phyloP scores from a whole-genome alignment of 2,329 filamentous ascomycete species.

The Monosporascus sp. region DNA sequence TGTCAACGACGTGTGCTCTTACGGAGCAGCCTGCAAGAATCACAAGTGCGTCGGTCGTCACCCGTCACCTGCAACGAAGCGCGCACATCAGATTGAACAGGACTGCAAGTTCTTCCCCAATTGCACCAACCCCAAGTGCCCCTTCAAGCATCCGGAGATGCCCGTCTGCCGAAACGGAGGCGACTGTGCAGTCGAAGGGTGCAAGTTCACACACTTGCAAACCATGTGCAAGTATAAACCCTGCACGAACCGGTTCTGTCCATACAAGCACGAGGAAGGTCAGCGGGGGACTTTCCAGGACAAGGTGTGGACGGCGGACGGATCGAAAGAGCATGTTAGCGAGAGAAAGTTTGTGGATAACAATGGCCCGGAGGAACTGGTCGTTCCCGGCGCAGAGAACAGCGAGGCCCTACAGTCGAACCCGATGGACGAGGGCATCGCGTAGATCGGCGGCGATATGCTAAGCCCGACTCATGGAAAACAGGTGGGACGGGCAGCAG shows the following conservation, averaged over 20 bases:
- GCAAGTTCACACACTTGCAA: conserved; percentile 85
- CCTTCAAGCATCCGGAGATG: conserved; percentile 84
- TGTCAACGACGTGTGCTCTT: conserved; percentile 73
- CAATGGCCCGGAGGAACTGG: conserved; percentile 61
- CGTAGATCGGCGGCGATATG: conserved; percentile 7
- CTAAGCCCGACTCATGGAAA: background rate
- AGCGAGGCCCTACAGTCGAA: conserved; percentile 33
- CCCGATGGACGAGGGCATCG: conserved; percentile 33
- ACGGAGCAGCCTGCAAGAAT: conserved; percentile 91
- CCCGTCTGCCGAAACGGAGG: conserved; percentile 87
- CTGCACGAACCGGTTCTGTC: conserved; percentile 82
- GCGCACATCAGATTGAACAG: conserved; percentile 73
- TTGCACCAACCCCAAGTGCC: conserved; percentile 81
- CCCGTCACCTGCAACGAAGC: conserved; percentile 79
- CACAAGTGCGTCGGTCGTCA: conserved; percentile 88
- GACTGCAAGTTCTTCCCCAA: conserved; percentile 91
- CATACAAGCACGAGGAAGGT: conserved; percentile 86
- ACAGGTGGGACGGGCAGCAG: background rate
- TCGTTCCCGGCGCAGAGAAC: conserved; percentile 52
- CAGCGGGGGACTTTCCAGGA: conserved; percentile 81
- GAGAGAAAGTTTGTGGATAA: conserved; percentile 84
- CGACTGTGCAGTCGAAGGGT: conserved; percentile 74
- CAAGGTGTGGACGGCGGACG: conserved; percentile 81
- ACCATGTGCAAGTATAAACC: conserved; percentile 87
- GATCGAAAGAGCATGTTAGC: conserved; percentile 65